Conservation (phyloP, 805 yeast species). For the Diddensiella caesifluorescens region DNA sequence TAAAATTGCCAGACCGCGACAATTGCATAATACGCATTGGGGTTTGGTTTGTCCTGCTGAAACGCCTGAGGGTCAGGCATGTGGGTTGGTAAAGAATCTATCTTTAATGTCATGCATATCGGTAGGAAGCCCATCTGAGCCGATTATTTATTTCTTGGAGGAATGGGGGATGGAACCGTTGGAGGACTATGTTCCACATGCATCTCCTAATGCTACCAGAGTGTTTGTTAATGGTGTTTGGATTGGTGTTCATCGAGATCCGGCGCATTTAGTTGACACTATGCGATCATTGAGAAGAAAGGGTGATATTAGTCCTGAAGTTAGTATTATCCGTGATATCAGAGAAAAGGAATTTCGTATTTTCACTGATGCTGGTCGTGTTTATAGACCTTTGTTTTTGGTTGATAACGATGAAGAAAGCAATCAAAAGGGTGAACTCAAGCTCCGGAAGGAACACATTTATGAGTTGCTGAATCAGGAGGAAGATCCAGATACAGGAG, state of each 20-base stretch:
- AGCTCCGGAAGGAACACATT: conserved; percentile 79
- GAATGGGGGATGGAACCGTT: conserved; percentile 99
- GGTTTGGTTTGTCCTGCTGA: conserved; percentile 99
- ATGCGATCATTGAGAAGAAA: conserved; percentile 87
- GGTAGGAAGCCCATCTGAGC: conserved; percentile 96
- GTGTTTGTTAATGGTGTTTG: conserved; percentile 98
- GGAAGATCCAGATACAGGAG: conserved; percentile 35
- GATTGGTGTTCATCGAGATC: conserved; percentile 98
- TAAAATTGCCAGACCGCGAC: conserved; percentile 97
- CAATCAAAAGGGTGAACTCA: conserved; percentile 63
- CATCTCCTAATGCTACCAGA: conserved; percentile 84
- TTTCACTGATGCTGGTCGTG: conserved; percentile 98
- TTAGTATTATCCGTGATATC: conserved; percentile 92
- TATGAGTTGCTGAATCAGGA: conserved; percentile 53
- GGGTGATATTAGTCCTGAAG: conserved; percentile 95
- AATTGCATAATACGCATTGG: conserved; percentile 99
- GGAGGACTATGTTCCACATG: conserved; percentile 91
- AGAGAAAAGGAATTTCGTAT: conserved; percentile 94
- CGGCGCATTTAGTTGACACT: conserved; percentile 84
- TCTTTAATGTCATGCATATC: conserved; percentile 97
- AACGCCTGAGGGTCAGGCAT: conserved; percentile 99
- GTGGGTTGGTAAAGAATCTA: conserved; percentile 96
- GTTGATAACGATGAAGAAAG: conserved; percentile 68
- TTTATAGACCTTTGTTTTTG: conserved; percentile 90
- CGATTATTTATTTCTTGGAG: conserved; percentile 84